Evolutionary conservation across 495 filamentous ascomycete genomes (phyloP).

Genomic region (Daldinia grandis): DNA sequence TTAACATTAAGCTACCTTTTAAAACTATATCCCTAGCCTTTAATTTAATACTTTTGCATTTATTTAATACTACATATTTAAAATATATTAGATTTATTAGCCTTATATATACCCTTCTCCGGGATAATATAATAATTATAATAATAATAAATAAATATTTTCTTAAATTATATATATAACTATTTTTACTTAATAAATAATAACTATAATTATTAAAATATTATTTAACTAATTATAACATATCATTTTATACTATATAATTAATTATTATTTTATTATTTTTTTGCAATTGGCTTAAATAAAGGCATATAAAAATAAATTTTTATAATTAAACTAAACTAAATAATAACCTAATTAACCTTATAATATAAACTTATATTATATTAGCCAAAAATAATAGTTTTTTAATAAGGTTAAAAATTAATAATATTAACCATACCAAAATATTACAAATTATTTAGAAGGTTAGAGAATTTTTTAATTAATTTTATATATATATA

Average conservation of each 20-base stretch:
- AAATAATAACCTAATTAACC: background rate
- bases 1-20: background rate
- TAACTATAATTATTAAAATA: background rate
- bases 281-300: background rate
- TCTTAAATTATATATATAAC: background rate
- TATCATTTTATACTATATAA: background rate
- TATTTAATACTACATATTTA: background rate
- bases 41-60: background rate
- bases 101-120: background rate
- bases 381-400: background rate
- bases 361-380: background rate
- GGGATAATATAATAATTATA: background rate
- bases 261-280: background rate
- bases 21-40: background rate
- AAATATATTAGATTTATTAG: background rate
- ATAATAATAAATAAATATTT: background rate
- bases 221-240: background rate
- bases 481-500: background rate
- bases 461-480: background rate
- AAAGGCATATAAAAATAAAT: too few species aligned
- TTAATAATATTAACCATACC: background rate
- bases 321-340: background rate
- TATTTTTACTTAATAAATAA: background rate
- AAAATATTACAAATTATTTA: background rate
- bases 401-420: background rate